Evolutionary conservation across 164 flowering plant species (phyloP).

Genomic region (Amborella trichopoda): DNA sequence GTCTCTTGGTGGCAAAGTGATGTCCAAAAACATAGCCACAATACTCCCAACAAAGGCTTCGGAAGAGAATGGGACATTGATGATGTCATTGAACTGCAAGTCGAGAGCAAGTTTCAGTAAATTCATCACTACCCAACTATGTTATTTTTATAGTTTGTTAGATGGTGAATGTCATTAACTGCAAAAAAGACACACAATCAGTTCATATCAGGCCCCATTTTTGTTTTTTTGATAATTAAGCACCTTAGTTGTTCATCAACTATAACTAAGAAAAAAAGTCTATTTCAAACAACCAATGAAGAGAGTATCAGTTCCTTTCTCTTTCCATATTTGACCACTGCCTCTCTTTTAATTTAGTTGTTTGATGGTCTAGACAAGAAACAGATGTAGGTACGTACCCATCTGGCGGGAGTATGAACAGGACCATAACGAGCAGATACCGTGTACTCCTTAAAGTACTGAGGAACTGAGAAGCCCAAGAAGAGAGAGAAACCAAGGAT

Average conservation of each 20-base stretch:
- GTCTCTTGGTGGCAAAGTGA: slow-evolving; percentile 40
- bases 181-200: neutral
- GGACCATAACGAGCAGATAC: slow-evolving; percentile 51
- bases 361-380: too few relatives aligned
- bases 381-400: slow-evolving; percentile 33
- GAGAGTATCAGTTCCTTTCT: too few relatives aligned
- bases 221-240: too few relatives aligned
- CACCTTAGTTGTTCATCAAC: neutral
- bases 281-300: neutral
- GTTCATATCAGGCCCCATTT: neutral
- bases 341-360: too few relatives aligned
- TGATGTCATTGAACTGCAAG: slow-evolving; percentile 71
- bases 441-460: slow-evolving; percentile 62
- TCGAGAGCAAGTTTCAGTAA: neutral
- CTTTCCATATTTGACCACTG: too few relatives aligned
- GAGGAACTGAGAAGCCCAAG: slow-evolving; percentile 83
- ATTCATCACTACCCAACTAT: too few relatives aligned
- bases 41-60: slow-evolving; percentile 63
- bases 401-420: slow-evolving; percentile 59
- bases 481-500: slow-evolving; percentile 68
- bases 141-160: too few relatives aligned
- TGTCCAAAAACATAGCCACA: slow-evolving; percentile 45
- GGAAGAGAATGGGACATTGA: slow-evolving; percentile 68
- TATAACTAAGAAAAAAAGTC: neutral
- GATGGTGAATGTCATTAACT: neutral